Evolutionary conservation across 495 filamentous ascomycete species (phyloP).

Genomic region (Penicillium robsamsonii): DNA sequence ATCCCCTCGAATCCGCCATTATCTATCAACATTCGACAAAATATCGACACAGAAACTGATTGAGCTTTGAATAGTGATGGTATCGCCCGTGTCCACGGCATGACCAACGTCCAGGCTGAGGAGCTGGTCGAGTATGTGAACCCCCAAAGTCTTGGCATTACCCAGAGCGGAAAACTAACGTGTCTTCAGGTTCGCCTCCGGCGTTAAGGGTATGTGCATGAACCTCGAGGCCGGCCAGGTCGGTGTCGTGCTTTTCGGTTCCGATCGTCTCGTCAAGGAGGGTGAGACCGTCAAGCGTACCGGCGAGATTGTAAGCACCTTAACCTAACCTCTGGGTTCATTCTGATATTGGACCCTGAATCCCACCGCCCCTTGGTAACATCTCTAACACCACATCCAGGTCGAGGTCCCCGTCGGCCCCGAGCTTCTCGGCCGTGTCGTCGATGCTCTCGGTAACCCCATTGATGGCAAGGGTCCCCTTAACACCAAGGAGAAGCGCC

Average conservation of each 20-base stretch:
- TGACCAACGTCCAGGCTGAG: slow-evolving; percentile 99
- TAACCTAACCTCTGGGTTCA: slow-evolving; percentile 1
- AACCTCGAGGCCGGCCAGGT: slow-evolving; percentile 99
- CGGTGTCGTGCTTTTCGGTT: slow-evolving; percentile 99
- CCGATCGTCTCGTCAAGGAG: slow-evolving; percentile 99
- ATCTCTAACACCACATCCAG: slow-evolving; percentile 48
- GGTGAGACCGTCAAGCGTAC: slow-evolving; percentile 99
- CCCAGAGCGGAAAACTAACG: slow-evolving; percentile 37
- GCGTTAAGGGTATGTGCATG: slow-evolving; percentile 99
- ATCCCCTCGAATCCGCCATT: slow-evolving; percentile 30
- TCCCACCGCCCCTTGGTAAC: not conserved
- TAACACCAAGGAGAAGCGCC: slow-evolving; percentile 85
- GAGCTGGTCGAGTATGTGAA: slow-evolving; percentile 96
- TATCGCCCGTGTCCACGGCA: slow-evolving; percentile 99
- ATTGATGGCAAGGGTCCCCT: slow-evolving; percentile 98
- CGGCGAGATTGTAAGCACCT: slow-evolving; percentile 85
- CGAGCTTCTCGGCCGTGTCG: slow-evolving; percentile 93
- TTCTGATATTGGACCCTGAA: slow-evolving; percentile 15
- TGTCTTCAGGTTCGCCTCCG: slow-evolving; percentile 85
- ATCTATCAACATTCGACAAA: slow-evolving; percentile 13
- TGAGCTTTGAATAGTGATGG: slow-evolving; percentile 71
- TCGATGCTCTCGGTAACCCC: slow-evolving; percentile 97
- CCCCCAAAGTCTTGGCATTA: slow-evolving; percentile 23
- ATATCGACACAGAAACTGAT: slow-evolving; percentile 21
- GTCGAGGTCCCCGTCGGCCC: slow-evolving; percentile 95